phyloP scores from a whole-genome alignment of 768 basidiomycete species.

The Sporobolomyces phaffii region DNA sequence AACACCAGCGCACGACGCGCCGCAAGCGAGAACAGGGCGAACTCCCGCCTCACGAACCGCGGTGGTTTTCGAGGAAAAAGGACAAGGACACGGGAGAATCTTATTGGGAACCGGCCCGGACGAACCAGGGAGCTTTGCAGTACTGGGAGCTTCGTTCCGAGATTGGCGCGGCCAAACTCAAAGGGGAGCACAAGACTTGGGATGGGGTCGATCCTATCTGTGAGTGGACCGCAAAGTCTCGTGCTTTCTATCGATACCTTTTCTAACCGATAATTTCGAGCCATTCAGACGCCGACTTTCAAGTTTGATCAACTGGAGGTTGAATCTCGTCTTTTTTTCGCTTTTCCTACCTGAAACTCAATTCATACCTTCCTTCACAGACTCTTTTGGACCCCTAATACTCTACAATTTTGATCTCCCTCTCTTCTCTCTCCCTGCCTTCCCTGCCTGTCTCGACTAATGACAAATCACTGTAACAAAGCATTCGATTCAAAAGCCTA shows the following conservation, averaged over 20 bases:
- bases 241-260: too few relatives aligned
- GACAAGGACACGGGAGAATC: slow-evolving; percentile 85
- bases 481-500: too few relatives aligned
- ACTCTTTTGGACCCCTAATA: neutral
- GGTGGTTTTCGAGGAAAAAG: slow-evolving; percentile 79
- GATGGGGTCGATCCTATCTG: slow-evolving; percentile 69
- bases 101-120: slow-evolving; percentile 69
- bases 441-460: neutral
- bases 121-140: too few relatives aligned
- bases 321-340: neutral
- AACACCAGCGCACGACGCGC: slow-evolving; percentile 68
- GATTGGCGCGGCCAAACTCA: slow-evolving; percentile 51
- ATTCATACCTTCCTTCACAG: too few relatives aligned
- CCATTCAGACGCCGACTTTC: slow-evolving; percentile 32
- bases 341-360: neutral
- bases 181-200: slow-evolving; percentile 53
- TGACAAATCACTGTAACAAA: too few relatives aligned
- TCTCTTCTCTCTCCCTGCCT: too few relatives aligned
- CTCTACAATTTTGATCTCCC: too few relatives aligned
- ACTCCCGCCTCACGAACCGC: slow-evolving; percentile 64
- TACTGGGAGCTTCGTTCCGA: slow-evolving; percentile 78
- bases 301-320: neutral
- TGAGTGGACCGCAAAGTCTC: too few relatives aligned
- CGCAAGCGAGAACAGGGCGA: slow-evolving; percentile 68
- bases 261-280: too few relatives aligned